Percentiles rank a stretch among this genome's conserved stretches.
Conservation (phyloP, 2,329 filamentous ascomycete species). For the Colletotrichum sp. region DNA sequence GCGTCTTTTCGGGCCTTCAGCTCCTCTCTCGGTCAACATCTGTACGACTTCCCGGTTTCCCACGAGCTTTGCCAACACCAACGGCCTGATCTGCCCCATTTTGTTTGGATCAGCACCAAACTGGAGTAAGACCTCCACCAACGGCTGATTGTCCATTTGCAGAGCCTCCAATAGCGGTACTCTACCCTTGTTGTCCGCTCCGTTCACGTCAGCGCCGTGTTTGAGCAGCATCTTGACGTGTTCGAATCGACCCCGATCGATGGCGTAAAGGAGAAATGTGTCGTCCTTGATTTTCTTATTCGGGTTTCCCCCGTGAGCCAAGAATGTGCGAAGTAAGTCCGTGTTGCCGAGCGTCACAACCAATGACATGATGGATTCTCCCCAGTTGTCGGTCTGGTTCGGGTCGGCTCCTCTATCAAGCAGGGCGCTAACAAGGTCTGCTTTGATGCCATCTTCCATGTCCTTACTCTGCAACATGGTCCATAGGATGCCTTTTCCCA, state of each 20-base stretch:
- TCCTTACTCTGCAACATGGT: slow-evolving; percentile 10
- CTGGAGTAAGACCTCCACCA: slow-evolving; percentile 19
- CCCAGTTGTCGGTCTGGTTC: slow-evolving; percentile 28
- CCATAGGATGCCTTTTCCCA: slow-evolving; percentile 12
- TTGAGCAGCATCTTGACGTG: slow-evolving; percentile 31
- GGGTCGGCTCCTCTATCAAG: slow-evolving; percentile 17
- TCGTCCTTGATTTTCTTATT: slow-evolving; percentile 18
- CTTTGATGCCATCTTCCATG: slow-evolving; percentile 5
- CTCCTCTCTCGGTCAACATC: slow-evolving; percentile 10
- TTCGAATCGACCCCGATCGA: slow-evolving; percentile 28
- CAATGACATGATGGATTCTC: slow-evolving; percentile 27
- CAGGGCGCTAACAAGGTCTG: background rate
- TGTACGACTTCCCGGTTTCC: slow-evolving; percentile 5
- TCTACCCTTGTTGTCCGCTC: slow-evolving; percentile 13
- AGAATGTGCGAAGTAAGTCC: slow-evolving; percentile 14
- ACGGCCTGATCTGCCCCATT: slow-evolving; percentile 2
- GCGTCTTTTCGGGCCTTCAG: background rate
- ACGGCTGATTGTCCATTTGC: slow-evolving; percentile 15
- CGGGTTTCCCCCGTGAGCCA: slow-evolving; percentile 20
- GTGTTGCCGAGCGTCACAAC: slow-evolving; percentile 13
- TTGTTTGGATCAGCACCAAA: slow-evolving; percentile 23
- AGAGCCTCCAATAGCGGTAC: slow-evolving; percentile 27
- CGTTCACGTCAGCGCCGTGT: slow-evolving; percentile 37
- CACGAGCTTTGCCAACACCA: slow-evolving; percentile 2
- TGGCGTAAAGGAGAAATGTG: slow-evolving; percentile 34